A percentile compares a stretch with the other conserved stretches of the same genome.
These are phyloP conservation scores for Taiozyma sp. DNA, from an alignment of 1,139 yeast species.

Conservation along the genomic window DNA sequence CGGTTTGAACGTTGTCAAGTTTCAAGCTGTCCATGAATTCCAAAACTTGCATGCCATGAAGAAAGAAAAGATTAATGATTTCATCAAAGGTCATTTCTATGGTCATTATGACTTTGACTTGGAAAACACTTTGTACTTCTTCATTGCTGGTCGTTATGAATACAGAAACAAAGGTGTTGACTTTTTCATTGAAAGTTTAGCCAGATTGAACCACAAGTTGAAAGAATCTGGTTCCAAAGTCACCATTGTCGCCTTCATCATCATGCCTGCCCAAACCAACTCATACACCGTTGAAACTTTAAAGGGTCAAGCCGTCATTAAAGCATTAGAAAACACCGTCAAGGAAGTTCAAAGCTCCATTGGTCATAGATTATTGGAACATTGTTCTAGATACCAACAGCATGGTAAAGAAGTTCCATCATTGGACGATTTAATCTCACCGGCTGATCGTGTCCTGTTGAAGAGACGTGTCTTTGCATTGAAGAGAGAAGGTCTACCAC, in stretches of 20 bases:
- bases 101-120: conserved; percentile 95
- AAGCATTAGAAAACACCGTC: conserved; percentile 85
- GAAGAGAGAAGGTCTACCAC: conserved; percentile 87
- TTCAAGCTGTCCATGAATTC: conserved; percentile 96
- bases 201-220: conserved; percentile 83
- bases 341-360: conserved; percentile 84
- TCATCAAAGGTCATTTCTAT: conserved; percentile 94
- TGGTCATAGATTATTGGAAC: conserved; percentile 86
- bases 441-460: conserved; percentile 83
- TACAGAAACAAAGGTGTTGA: conserved; percentile 97
- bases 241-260: conserved; percentile 96
- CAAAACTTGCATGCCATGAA: conserved; percentile 92
- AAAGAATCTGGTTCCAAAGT: conserved; percentile 79
- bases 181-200: conserved; percentile 88
- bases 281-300: conserved; percentile 95
- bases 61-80: conserved; percentile 90
- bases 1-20: conserved; percentile 92
- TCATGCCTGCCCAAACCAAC: conserved; percentile 95
- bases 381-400: conserved; percentile 79
- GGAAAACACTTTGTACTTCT: conserved; percentile 89
- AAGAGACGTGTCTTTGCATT: conserved; percentile 93
- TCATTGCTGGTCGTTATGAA: conserved; percentile 97
- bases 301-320: conserved; percentile 94
- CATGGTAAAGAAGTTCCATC: conserved; percentile 53
- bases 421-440: conserved; percentile 78